Base-by-base conservation (phyloP, 805 yeast genomes). In the Geotrichum ghanense region DNA sequence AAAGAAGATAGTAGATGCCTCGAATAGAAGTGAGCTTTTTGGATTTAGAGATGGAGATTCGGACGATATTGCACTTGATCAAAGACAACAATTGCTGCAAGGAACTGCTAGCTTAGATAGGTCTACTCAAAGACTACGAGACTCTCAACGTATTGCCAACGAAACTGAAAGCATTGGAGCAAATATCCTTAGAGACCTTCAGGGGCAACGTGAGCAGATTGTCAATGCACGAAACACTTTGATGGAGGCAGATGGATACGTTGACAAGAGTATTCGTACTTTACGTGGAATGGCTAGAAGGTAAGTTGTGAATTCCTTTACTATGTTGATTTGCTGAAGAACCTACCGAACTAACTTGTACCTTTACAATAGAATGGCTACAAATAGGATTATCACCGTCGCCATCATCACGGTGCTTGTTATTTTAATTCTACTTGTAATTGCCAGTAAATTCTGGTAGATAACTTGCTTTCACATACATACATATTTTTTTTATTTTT, bases 131-230 rank as follows among this genome's bases (percentile, higher is more conserved):
- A 74, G 95, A 55, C 71, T 92, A 43, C 74, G 82, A 50, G 97
- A 92, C 42, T 82, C 92, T 19, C 94, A 90, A 52, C 73, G 97
- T 54, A 72, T 88, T 2, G 98, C 97, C 4, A 70, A 83, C 45
- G 98, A 92, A 56, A 88, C 98, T 0, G 98, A 92, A 64, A 72
- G 73, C 25, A 79, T 92, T 45, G 98, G 98, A 1, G 86, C 96
- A 12, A 82, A 83, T 53, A 92, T 92, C 45, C 73, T 92, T 66
- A 79, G 79, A 56, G 95, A 90, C 61, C 69, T 92, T 53, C 74
- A 96, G 50, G 81, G 95, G 22, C 98, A 92, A 67, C 72, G 98
- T 49, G 98, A 92, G 58, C 97, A 94, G 59, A 76, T 92, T 41
- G 69, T 78, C 46, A 87, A 89, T 56, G 78, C 95, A 20, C 77